Evolutionary conservation across 2,329 filamentous ascomycete species (phyloP), one percentile per base, ranked within the genome.

Genomic region (Geosmithia putterillii): DNA sequence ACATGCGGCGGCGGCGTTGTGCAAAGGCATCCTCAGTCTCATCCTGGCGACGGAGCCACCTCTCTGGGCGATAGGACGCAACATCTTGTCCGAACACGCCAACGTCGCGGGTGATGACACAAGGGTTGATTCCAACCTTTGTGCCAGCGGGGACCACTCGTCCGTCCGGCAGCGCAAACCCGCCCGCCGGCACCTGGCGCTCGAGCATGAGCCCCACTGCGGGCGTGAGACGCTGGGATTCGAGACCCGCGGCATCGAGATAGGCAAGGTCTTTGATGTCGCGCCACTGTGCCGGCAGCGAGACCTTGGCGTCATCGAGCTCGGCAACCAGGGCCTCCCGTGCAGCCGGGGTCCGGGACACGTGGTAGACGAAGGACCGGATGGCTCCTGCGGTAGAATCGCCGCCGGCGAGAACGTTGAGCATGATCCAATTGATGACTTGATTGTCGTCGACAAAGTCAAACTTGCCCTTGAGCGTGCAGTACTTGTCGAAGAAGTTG

Each of bases 71-170:
- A 48, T 67, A 75, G 0, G 48, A 45, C 18, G 71, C 60, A 0
- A 64, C 61, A 45, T 74, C 66, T 0, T 57, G 49, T 0, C 69
- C 71, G 49, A 68, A 75, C 3, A 68, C 49, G 0, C 38, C 46
- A 37, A 53, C 54, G 50, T 74, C 65, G 7, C 57, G 53, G 0
- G 60, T 57, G 1, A 63, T 51, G 3, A 69, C 59, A 42, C 57
- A 64, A 0, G 63, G 58, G 38, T 63, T 68, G 42, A 69, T 62
- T 3, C 65, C 65, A 0, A 69, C 58, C 14, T 58, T 53, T 0
- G 58, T 58, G 3, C 64, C 63, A 0, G 50, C 53, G 0, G 63
- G 60, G 3, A 68, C 50, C 28, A 58, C 50, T 3, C 51, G 52
- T 2, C 64, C 62, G 40, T 63, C 57, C 1, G 60, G 57, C 14